A percentile compares a stretch with the other conserved stretches of the same genome.
Evolutionary conservation across 306 rosid species (phyloP).

Genomic region (Acacia acuminata): DNA sequence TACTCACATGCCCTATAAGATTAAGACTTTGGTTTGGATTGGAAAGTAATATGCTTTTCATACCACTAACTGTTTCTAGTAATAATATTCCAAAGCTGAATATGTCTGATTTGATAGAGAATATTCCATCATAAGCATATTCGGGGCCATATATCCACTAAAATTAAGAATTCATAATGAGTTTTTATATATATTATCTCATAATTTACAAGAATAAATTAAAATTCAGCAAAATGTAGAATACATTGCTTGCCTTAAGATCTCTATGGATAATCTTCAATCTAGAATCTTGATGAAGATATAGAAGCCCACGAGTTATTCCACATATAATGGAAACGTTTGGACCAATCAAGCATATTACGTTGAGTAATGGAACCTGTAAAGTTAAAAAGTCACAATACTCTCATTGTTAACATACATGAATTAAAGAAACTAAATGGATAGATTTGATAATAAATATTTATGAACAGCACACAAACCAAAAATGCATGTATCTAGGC

Average conservation of each 20-base stretch:
- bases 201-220: not conserved
- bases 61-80: conserved; percentile 20
- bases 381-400: too few species aligned
- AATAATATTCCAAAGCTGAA: conserved; percentile 19
- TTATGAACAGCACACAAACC: not conserved
- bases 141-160: conserved; percentile 27
- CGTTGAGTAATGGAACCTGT: too few species aligned
- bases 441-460: too few species aligned
- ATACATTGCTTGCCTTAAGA: too few species aligned
- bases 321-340: too few species aligned
- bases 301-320: too few species aligned
- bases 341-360: too few species aligned
- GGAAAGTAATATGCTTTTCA: not conserved
- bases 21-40: not conserved
- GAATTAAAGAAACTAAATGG: too few species aligned
- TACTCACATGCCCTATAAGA: not conserved
- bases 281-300: too few species aligned
- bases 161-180: not conserved
- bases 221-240: not conserved
- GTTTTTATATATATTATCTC: not conserved
- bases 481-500: conserved; percentile 21
- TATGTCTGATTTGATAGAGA: conserved; percentile 21
- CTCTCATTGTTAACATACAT: too few species aligned
- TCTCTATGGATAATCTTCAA: too few species aligned
- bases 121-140: conserved; percentile 17